A percentile compares a stretch with the other conserved stretches of the same genome.
These are phyloP conservation scores for Magnolia kwangsiensis DNA, from an alignment of 164 flowering plant genomes.

Conservation along the genomic window DNA sequence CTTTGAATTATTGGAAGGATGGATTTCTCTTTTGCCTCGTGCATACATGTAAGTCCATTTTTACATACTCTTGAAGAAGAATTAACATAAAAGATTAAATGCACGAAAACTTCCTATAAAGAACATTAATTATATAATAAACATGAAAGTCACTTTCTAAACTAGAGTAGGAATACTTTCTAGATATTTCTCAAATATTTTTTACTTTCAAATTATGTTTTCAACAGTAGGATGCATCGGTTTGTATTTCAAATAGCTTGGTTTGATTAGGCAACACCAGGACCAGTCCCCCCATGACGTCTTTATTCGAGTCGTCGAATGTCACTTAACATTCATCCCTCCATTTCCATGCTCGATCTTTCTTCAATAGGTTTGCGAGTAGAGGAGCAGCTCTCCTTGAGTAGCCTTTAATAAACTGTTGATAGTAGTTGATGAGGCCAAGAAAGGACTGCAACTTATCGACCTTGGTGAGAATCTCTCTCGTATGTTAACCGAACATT, in stretches of 20 bases:
- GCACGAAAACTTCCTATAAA: too few relatives aligned
- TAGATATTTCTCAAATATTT: too few relatives aligned
- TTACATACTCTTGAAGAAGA: too few relatives aligned
- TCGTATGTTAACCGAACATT: too few relatives aligned
- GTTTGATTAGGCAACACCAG: not conserved
- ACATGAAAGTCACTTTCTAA: too few relatives aligned
- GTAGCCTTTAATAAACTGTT: slow-evolving; percentile 12
- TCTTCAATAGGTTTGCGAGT: slow-evolving; percentile 14
- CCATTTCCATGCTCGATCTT: slow-evolving; percentile 4
- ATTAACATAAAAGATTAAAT: too few relatives aligned
- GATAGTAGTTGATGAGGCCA: slow-evolving; percentile 20
- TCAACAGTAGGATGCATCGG: not conserved
- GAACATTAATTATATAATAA: too few relatives aligned
- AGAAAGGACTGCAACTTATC: slow-evolving; percentile 9
- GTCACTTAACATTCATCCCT: not conserved
- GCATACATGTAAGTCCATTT: too few relatives aligned
- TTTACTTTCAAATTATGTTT: too few relatives aligned
- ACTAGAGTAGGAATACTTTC: too few relatives aligned
- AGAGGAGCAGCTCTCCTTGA: not conserved
- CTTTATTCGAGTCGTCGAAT: slow-evolving; percentile 15
- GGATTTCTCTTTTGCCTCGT: too few relatives aligned
- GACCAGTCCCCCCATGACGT: not conserved
- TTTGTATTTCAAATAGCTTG: slow-evolving; percentile 13
- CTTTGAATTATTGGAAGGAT: too few relatives aligned
- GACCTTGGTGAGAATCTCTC: not conserved